phyloP scores from a whole-genome alignment of 805 yeast genomes.

The Kuraishia capsulata region DNA sequence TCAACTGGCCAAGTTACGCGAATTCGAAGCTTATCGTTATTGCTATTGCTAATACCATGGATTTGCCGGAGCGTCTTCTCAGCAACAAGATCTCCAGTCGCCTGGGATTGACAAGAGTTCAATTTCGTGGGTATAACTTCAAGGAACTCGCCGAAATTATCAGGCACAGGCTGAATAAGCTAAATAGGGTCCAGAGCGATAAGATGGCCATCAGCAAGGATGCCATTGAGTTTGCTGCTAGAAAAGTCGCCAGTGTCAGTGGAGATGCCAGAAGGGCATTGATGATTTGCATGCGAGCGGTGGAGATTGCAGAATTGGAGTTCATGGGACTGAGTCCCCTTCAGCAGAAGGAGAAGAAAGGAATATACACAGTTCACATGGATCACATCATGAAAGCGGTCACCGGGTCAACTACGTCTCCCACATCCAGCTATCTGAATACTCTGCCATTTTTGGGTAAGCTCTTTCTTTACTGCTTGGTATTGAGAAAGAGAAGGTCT shows the following conservation, averaged over 20 bases:
- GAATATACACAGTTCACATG: conserved; percentile 51
- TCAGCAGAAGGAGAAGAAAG: conserved; percentile 22
- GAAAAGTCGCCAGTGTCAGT: conserved; percentile 92
- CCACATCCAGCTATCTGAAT: conserved; percentile 48
- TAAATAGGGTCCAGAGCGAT: conserved; percentile 25
- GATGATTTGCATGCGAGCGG: conserved; percentile 80
- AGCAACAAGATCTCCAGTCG: conserved; percentile 88
- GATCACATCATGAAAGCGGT: conserved; percentile 73
- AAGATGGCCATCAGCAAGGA: conserved; percentile 46
- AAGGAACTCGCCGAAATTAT: conserved; percentile 72
- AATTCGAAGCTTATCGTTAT: conserved; percentile 76
- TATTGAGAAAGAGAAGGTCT: conserved; percentile 54
- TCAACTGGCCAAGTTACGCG: conserved; percentile 91
- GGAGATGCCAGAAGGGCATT: conserved; percentile 96
- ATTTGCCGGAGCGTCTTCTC: conserved; percentile 81
- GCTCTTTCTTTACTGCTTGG: conserved; percentile 58
- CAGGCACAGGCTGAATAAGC: conserved; percentile 50
- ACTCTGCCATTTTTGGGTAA: conserved; percentile 63
- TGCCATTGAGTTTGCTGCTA: conserved; percentile 85
- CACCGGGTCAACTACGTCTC: conserved; percentile 69
- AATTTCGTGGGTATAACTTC: conserved; percentile 82
- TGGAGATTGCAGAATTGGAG: conserved; percentile 74
- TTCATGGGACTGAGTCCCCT: conserved; percentile 26
- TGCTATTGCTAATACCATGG: conserved; percentile 97
- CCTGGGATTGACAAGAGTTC: conserved; percentile 77